A percentile compares a stretch with the other conserved stretches of the same genome.
phyloP scores from a whole-genome alignment of 805 yeast genomes.

The Candida tallmaniae region DNA sequence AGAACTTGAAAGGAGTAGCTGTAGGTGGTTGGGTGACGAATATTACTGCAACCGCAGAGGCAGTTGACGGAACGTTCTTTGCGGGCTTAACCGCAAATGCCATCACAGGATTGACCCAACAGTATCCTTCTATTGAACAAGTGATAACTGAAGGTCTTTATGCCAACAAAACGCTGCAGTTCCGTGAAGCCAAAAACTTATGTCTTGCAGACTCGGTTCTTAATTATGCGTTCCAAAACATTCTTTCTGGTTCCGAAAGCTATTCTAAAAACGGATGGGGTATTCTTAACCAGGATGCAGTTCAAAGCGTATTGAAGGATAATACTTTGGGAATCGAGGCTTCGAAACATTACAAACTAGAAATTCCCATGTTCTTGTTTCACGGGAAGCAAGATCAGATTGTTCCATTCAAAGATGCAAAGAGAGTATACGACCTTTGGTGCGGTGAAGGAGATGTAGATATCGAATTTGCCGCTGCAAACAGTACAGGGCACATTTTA shows the following conservation, averaged over 20 bases:
- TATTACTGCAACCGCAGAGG: conserved; percentile 20
- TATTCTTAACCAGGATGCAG: conserved; percentile 12
- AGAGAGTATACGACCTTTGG: conserved; percentile 21
- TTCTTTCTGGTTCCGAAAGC: conserved; percentile 5
- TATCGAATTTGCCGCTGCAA: conserved; percentile 23
- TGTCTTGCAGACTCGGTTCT: conserved; percentile 9
- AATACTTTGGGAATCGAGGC: conserved; percentile 19
- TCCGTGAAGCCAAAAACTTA: conserved; percentile 4
- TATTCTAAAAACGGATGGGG: conserved; percentile 9
- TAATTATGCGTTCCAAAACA: conserved; percentile 7
- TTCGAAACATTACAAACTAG: conserved; percentile 13
- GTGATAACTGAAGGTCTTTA: conserved; percentile 4
- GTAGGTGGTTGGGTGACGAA: conserved; percentile 32
- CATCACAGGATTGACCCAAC: conserved; percentile 23
- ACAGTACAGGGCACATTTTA: conserved; percentile 21
- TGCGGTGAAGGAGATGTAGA: conserved; percentile 24
- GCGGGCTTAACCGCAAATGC: conserved; percentile 26
- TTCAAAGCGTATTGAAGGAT: conserved; percentile 13
- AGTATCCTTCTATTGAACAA: conserved; percentile 19
- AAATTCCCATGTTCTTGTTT: conserved; percentile 21
- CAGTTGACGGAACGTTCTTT: conserved; percentile 19
- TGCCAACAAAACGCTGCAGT: not conserved
- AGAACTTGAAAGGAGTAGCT: conserved; percentile 23
- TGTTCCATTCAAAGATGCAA: conserved; percentile 20
- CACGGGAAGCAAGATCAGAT: conserved; percentile 21